Base-by-base conservation (phyloP, 1,139 yeast genomes). In the Taphrina flavorubra region DNA sequence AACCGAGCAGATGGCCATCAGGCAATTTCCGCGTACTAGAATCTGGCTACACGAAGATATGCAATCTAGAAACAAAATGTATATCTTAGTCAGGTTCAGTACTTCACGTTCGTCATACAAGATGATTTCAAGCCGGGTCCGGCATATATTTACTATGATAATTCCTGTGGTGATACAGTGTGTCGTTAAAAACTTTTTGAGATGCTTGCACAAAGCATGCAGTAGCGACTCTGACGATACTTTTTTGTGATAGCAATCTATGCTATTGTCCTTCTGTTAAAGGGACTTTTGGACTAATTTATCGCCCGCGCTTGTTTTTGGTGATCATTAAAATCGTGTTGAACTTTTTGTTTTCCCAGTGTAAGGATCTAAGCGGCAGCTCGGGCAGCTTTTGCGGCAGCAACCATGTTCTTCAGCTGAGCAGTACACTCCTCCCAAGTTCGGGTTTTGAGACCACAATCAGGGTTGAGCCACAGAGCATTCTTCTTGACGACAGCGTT, bases 381-480 rank as follows among this genome's bases (percentile, higher is more conserved):
- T 39, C 67, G 60, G 18, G 67, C 67, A 36, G 60, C 86, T 86
- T 92, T 92, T 79, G 99, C 98, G 79, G 99, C 98, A 76, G 89
- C 92, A 81, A 94, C 99, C 99, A 94, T 94, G 85, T 94, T 90
- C 81, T 95, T 89, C 83, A 94, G 89, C 76, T 79, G 81, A 74
- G 76, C 86, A 83, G 86, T 84, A 77, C 91, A 89, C 85, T 90
- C 96, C 75, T 88, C 88, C 96, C 96, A 90, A 76, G 92, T 94
- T 86, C 97, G 89, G 80, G 97, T 90, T 89, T 78, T 80, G 80
- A 75, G 75, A 87, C 99, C 99, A 88, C 99, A 94, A 85, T 94
- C 99, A 79, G 99, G 99, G 95, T 94, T 94, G 79, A 94, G 95
- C 98, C 98, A 94, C 87, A 94, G 90, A 84, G 92, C 92, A 81